A percentile compares a stretch with the other conserved stretches of the same genome.
Conservation (phyloP, 2,329 filamentous ascomycete species). For the Diaporthe eres region DNA sequence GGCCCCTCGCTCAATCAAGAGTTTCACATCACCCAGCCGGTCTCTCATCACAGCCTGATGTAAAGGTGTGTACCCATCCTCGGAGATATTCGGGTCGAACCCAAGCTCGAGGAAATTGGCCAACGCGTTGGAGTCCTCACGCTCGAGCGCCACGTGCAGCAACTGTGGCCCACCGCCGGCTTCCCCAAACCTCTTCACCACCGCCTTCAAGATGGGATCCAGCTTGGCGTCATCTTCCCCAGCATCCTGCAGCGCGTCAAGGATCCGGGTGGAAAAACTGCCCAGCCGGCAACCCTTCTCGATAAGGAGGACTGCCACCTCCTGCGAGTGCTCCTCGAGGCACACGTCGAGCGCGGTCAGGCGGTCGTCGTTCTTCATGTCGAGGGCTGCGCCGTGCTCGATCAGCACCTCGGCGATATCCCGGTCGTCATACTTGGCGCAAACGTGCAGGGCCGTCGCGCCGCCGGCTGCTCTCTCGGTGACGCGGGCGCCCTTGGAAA, state of each 20-base stretch:
- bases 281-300: slow-evolving; percentile 3
- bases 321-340: background rate
- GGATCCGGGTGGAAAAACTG: background rate
- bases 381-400: background rate
- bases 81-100: slow-evolving; percentile 12
- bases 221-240: background rate
- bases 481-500: background rate
- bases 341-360: slow-evolving; percentile 3
- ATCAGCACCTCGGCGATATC: slow-evolving; percentile 7
- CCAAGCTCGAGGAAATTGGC: slow-evolving; percentile 12
- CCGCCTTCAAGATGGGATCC: background rate
- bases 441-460: background rate
- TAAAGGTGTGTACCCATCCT: background rate
- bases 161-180: background rate
- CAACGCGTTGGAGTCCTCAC: slow-evolving; percentile 1
- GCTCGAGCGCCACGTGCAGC: background rate
- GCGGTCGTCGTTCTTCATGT: slow-evolving; percentile 10
- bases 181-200: background rate
- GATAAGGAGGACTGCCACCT: background rate
- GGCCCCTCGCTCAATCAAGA: background rate
- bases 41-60: slow-evolving; percentile 15
- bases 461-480: background rate
- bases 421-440: slow-evolving; percentile 21
- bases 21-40: background rate
- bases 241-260: background rate